phyloP scores from a whole-genome alignment of 306 rosid species.

The Malus asiatica region DNA sequence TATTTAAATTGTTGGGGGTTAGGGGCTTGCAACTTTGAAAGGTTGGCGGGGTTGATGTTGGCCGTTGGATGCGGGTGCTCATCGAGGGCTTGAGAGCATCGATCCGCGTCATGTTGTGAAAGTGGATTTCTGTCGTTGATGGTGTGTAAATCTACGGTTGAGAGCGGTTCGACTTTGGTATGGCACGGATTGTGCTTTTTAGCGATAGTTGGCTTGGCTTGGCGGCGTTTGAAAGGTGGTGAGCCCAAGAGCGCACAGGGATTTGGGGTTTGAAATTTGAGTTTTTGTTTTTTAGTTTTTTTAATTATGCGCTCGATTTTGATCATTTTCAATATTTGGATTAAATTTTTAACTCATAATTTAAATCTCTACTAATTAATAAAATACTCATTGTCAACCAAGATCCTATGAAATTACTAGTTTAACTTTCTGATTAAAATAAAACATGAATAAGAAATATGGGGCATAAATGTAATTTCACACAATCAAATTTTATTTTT shows the following conservation, averaged over 20 bases:
- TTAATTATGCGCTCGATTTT: too few relatives aligned
- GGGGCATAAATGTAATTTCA: too few relatives aligned
- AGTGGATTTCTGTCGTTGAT: background rate
- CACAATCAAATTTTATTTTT: too few relatives aligned
- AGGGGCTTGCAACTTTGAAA: background rate
- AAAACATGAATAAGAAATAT: too few relatives aligned
- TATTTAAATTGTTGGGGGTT: background rate
- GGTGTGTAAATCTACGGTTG: background rate
- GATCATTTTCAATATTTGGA: too few relatives aligned
- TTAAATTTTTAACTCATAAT: too few relatives aligned
- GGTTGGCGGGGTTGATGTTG: constrained; percentile 1
- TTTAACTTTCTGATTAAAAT: too few relatives aligned
- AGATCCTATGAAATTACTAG: too few relatives aligned
- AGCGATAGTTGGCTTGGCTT: background rate
- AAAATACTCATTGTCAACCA: too few relatives aligned
- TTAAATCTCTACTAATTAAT: too few relatives aligned
- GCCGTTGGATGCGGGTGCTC: constrained; percentile 5
- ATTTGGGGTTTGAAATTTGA: background rate
- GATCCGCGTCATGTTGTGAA: background rate
- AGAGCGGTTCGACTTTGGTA: too few relatives aligned
- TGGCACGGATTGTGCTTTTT: constrained; percentile 14
- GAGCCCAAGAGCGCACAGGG: background rate
- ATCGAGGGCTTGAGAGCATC: constrained; percentile 2
- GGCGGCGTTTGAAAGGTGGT: background rate
- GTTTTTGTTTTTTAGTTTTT: background rate